Conservation (phyloP, 2,329 filamentous ascomycete genomes). For the Chaetomium sp. region DNA sequence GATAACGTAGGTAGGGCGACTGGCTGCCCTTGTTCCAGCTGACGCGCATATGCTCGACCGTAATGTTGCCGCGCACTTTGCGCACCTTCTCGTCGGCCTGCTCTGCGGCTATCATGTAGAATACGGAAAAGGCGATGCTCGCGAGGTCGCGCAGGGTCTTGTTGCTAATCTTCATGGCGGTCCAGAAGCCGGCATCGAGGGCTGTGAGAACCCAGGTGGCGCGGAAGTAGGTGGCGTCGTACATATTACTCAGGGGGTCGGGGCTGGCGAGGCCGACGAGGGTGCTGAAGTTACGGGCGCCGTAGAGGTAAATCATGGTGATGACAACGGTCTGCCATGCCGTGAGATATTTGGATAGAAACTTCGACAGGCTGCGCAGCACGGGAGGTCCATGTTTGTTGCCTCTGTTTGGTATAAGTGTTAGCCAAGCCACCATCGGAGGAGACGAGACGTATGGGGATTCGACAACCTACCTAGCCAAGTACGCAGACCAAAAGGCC, state of each 20-base stretch:
- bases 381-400: slow-evolving; percentile 85
- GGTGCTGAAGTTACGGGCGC: slow-evolving; percentile 90
- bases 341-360: slow-evolving; percentile 72
- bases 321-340: slow-evolving; percentile 87
- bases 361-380: slow-evolving; percentile 68
- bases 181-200: slow-evolving; percentile 96
- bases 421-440: neutral
- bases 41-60: slow-evolving; percentile 86
- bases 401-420: slow-evolving; percentile 57
- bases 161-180: slow-evolving; percentile 83
- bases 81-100: slow-evolving; percentile 95
- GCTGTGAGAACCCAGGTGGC: slow-evolving; percentile 97
- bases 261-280: slow-evolving; percentile 88
- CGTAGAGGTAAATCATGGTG: slow-evolving; percentile 88
- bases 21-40: slow-evolving; percentile 89
- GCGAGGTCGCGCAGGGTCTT: slow-evolving; percentile 82
- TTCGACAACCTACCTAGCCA: slow-evolving; percentile 62
- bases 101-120: slow-evolving; percentile 91
- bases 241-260: slow-evolving; percentile 91
- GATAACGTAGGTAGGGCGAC: slow-evolving; percentile 77
- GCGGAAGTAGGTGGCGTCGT: slow-evolving; percentile 88
- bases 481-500: slow-evolving; percentile 86
- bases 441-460: neutral
- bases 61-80: slow-evolving; percentile 82
- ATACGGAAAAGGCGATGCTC: slow-evolving; percentile 80